Evolutionary conservation across 768 basidiomycete genomes (phyloP).

Genomic region (Lactifluus subvellereus): DNA sequence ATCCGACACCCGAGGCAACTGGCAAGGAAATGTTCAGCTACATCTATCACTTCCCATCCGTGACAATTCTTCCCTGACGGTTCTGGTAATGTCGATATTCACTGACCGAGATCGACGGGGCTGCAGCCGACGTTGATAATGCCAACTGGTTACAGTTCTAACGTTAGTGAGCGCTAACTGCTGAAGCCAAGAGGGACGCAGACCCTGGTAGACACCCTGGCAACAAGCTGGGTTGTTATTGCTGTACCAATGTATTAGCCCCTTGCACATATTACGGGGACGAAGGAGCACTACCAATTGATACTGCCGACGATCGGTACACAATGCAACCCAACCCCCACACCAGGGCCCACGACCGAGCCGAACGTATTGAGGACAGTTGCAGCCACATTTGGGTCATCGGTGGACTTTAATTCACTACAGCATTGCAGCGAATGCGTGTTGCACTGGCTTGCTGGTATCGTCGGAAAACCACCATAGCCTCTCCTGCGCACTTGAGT

Average conservation of each 20-base stretch:
- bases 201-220: background rate
- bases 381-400: background rate
- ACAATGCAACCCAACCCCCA: background rate
- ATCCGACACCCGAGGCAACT: background rate
- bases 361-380: background rate
- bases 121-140: background rate
- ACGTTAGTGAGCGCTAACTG: background rate
- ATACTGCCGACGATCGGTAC: fast-evolving
- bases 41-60: background rate
- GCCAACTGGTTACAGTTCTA: background rate
- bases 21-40: background rate
- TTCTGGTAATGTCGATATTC: background rate
- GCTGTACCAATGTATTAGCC: background rate
- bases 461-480: background rate
- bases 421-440: background rate
- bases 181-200: background rate
- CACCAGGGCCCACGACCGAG: too few relatives aligned
- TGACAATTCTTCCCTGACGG: background rate
- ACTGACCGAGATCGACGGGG: background rate
- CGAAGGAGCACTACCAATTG: background rate
- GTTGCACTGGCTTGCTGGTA: background rate
- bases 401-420: background rate
- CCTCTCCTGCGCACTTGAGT: slow-evolving; percentile 2
- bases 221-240: background rate
- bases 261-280: background rate